Base-by-base conservation (phyloP, 371 early-diverging fungal genomes). In the Nematocida homosporus region DNA sequence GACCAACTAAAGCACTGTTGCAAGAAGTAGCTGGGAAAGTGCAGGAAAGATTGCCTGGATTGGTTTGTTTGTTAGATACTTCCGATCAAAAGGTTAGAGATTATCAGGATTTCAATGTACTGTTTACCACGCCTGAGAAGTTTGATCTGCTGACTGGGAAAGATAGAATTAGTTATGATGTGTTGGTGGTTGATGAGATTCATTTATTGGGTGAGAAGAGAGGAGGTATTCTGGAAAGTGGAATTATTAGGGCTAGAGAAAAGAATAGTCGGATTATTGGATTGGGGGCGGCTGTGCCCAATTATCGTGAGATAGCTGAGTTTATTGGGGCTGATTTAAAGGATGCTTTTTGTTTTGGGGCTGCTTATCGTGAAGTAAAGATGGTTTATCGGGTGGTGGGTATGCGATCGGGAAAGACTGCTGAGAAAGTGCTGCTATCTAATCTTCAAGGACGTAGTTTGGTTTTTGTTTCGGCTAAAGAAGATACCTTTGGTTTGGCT, bases 101-200 rank as follows among this genome's bases (percentile, higher is more conserved):
- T 85, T 89, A 91, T 2, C 93, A 95, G 80, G 91, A 91, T 53
- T 91, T 94, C 0, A 91, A 94, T 79, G 89, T 99, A 79, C 92
- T 99, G 77, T 90, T 99, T 29, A 95, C 95, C 2, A 99, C 99
- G 0, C 99, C 99, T 6, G 99, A 99, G 83, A 99, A 98, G 83
- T 97, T 96, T 93, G 99, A 99, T 84, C 89, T 96, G 32, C 89
- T 93, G 55, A 97, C 98, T 30, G 89, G 97, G 79, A 94, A 93
- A 82, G 90, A 90, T 5, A 51, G 79, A 6, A 76, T 85, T 40
- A n/a, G 37, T 38, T 48, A 59, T n/a, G 93, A 91, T 81, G 87
- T 93, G 50, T 86, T 99, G 20, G 86, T 98, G 34, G 93, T 99
- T 52, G 99, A 99, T 84, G 99, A 99, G 86, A 91, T 99, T 75